phyloP scores from a whole-genome alignment of 805 yeast species.

The Starmerella kuoi region DNA sequence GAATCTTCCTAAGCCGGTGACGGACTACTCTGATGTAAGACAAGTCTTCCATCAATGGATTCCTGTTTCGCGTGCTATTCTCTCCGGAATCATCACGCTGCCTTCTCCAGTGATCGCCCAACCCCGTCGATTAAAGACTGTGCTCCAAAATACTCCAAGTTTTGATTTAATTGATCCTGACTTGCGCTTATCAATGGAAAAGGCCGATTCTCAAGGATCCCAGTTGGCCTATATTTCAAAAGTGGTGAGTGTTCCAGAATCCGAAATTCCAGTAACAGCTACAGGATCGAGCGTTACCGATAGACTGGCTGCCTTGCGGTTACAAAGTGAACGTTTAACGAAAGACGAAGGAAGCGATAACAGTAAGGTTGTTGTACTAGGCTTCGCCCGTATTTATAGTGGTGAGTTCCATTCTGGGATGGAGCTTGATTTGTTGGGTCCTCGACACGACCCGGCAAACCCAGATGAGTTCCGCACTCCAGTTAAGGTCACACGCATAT shows the following conservation, averaged over 20 bases:
- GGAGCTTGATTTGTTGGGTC: slow-evolving; percentile 64
- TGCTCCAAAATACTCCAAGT: slow-evolving; percentile 49
- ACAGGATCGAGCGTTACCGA: slow-evolving; percentile 20
- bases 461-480: slow-evolving; percentile 43
- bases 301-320: slow-evolving; percentile 31
- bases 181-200: slow-evolving; percentile 42
- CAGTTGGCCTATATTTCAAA: slow-evolving; percentile 75
- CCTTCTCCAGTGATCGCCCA: slow-evolving; percentile 81
- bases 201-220: slow-evolving; percentile 58
- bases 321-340: slow-evolving; percentile 42
- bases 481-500: slow-evolving; percentile 56
- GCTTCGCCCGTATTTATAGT: slow-evolving; percentile 78
- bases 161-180: slow-evolving; percentile 37
- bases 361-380: slow-evolving; percentile 57
- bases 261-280: slow-evolving; percentile 48
- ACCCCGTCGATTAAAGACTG: slow-evolving; percentile 50
- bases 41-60: slow-evolving; percentile 84
- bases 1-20: slow-evolving; percentile 45
- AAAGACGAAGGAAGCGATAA: background rate
- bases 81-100: slow-evolving; percentile 72
- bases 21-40: slow-evolving; percentile 35
- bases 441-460: slow-evolving; percentile 63
- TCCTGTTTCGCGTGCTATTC: slow-evolving; percentile 76
- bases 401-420: slow-evolving; percentile 74
- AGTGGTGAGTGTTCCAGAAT: slow-evolving; percentile 71